phyloP scores from a whole-genome alignment of 179 eudicot genomes.

The Corrigiola litoralis region DNA sequence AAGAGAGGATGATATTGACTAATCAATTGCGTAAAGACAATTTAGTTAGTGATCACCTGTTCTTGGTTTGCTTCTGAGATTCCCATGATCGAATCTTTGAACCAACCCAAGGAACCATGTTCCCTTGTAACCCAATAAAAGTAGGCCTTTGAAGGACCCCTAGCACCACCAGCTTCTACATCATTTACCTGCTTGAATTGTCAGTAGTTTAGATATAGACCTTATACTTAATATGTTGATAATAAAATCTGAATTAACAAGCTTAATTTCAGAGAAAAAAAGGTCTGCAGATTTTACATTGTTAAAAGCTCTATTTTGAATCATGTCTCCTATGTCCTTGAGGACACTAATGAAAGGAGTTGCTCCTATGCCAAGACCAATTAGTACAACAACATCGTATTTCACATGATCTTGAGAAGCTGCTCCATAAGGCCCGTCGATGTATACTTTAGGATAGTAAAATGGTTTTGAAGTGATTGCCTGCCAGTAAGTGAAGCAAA shows the following conservation, averaged over 20 bases:
- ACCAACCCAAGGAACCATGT: conserved; percentile 35
- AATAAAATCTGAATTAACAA: background rate
- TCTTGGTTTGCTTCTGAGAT: conserved; percentile 14
- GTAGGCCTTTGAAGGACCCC: conserved; percentile 29
- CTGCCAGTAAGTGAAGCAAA: background rate
- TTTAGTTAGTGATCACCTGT: conserved; percentile 13
- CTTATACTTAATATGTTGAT: background rate
- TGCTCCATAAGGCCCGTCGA: conserved; percentile 41
- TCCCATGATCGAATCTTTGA: conserved; percentile 29
- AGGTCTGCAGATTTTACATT: conserved; percentile 6
- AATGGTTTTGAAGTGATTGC: conserved; percentile 19
- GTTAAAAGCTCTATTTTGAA: conserved; percentile 17
- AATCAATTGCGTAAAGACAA: too few species aligned
- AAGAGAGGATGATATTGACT: too few species aligned
- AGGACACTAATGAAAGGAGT: conserved; percentile 43
- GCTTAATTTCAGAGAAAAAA: background rate
- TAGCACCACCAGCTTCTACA: conserved; percentile 3
- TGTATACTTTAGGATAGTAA: conserved; percentile 28
- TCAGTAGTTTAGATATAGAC: background rate
- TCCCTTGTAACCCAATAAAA: conserved; percentile 43
- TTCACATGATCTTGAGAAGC: conserved; percentile 40
- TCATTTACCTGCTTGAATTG: conserved; percentile 18
- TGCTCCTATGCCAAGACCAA: conserved; percentile 39
- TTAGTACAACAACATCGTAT: conserved; percentile 27
- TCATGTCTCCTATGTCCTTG: conserved; percentile 20